Base-by-base conservation (phyloP, 805 yeast genomes). In the Candida maltosa region DNA sequence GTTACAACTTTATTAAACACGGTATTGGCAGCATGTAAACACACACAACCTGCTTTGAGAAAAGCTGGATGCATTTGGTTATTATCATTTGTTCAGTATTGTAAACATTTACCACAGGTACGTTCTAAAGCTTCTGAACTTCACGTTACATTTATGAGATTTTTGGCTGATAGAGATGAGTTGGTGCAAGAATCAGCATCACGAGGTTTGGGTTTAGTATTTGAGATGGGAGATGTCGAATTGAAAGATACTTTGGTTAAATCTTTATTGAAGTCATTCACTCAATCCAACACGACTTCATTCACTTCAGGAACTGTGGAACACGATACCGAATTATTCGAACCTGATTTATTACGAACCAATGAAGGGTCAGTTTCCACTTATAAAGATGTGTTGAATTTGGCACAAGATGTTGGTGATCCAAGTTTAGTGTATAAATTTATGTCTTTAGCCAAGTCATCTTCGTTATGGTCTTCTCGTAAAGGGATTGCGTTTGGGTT, bases 331-430 rank as follows among this genome's bases (percentile, higher is more conserved):
- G 77, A 87, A 52, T 62, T 91, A 9, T 91, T 91, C 54, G 95
- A 87, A 29, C 81, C 85, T 1, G 96, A 95, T 25, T 70, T 77
- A 4, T 60, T 91, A 47, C 82, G 75, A 32, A 86, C 96, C 0
- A 83, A 81, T 31, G 93, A 85, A 42, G 88, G 91, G 1, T 84
- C 95, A 0, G 79, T 91, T 3, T 84, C 95, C 0, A 89, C 97
- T 0, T 91, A 91, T 55, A 86, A 83, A 49, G 98, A 91, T 58
- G 86, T 91, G 20, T 67, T 91, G 47, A 85, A 69, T 48, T 66
- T 91, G 32, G 97, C 98, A 0, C 78, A 93, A 1, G 98, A 91
- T 52, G 94, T 88, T 7, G 97, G 97, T 19, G 96, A 91, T 58
- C 96, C 97, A 10, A 76, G 93, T 45, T 72, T 91, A 45, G 96